Evolutionary conservation across 1,284 basidiomycete genomes (phyloP).

Genomic region (Cryptococcus sp.): DNA sequence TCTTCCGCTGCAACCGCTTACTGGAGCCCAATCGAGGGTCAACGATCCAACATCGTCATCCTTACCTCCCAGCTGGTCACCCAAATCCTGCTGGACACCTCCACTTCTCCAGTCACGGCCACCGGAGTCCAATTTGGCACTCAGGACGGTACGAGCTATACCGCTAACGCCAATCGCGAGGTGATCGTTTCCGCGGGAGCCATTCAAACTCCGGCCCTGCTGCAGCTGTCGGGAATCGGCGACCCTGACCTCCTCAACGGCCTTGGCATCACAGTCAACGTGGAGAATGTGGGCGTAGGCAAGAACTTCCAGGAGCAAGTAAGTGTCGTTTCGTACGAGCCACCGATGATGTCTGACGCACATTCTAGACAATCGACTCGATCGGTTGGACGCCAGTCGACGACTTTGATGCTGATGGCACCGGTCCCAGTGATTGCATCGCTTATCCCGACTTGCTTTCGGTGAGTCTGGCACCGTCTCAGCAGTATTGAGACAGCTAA

Average conservation of each 20-base stretch:
- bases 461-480: conserved; percentile 2
- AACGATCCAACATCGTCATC: conserved; percentile 50
- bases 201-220: conserved; percentile 53
- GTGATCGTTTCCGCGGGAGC: conserved; percentile 55
- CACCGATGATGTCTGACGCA: neutral
- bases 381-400: conserved; percentile 28
- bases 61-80: conserved; percentile 41
- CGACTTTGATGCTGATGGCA: conserved; percentile 20
- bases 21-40: conserved; percentile 51
- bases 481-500: neutral
- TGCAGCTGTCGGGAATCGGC: conserved; percentile 55
- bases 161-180: conserved; percentile 46
- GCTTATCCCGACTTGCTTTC: conserved; percentile 20
- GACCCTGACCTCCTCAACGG: conserved; percentile 11
- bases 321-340: neutral
- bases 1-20: conserved; percentile 56
- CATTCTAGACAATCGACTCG: conserved; percentile 29
- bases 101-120: conserved; percentile 7
- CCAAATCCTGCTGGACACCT: conserved; percentile 25
- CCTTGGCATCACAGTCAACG: conserved; percentile 17
- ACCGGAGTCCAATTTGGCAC: conserved; percentile 31
- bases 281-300: conserved; percentile 27
- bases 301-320: conserved; percentile 38
- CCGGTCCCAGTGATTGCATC: conserved; percentile 22
- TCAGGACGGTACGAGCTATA: conserved; percentile 28